Evolutionary conservation across 1,139 yeast species (phyloP).

Genomic region (Sugiyamaella sp.): DNA sequence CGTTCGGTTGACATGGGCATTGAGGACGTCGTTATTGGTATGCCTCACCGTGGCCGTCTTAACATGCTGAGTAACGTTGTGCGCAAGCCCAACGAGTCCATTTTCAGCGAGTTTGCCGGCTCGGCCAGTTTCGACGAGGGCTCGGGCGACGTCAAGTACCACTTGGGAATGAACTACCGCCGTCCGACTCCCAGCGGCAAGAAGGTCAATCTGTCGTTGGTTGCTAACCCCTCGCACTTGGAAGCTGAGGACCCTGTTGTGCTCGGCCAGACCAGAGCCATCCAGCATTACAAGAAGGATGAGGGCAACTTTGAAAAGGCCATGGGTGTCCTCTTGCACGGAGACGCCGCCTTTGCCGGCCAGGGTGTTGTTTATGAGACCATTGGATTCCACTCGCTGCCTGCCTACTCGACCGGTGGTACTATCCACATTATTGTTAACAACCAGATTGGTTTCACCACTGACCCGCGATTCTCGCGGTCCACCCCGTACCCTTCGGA

Average conservation of each 20-base stretch:
- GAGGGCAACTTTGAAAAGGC: conserved; percentile 83
- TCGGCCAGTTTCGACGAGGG: conserved; percentile 81
- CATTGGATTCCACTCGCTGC: conserved; percentile 89
- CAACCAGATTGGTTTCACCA: conserved; percentile 99
- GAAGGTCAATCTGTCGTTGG: conserved; percentile 90
- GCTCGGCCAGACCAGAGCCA: conserved; percentile 95
- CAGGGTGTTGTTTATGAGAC: conserved; percentile 99
- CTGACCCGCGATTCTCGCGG: conserved; percentile 97
- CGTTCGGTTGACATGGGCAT: conserved; percentile 91
- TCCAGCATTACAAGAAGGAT: conserved; percentile 89
- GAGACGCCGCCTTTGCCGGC: conserved; percentile 99
- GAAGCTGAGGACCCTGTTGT: conserved; percentile 99
- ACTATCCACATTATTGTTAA: conserved; percentile 93
- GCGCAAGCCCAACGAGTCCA: conserved; percentile 97
- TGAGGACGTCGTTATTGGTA: conserved; percentile 96
- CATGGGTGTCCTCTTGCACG: conserved; percentile 89
- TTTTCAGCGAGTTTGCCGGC: conserved; percentile 94
- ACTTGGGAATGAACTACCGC: conserved; percentile 97
- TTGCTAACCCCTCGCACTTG: conserved; percentile 98
- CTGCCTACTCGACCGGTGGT: conserved; percentile 98
- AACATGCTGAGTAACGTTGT: conserved; percentile 97
- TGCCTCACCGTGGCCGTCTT: conserved; percentile 99
- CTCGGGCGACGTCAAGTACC: conserved; percentile 98
- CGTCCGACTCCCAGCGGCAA: conserved; percentile 99
- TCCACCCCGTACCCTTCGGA: conserved; percentile 98